Conservation (phyloP, 257 asterid genomes). For the Solanum appendiculatum region DNA sequence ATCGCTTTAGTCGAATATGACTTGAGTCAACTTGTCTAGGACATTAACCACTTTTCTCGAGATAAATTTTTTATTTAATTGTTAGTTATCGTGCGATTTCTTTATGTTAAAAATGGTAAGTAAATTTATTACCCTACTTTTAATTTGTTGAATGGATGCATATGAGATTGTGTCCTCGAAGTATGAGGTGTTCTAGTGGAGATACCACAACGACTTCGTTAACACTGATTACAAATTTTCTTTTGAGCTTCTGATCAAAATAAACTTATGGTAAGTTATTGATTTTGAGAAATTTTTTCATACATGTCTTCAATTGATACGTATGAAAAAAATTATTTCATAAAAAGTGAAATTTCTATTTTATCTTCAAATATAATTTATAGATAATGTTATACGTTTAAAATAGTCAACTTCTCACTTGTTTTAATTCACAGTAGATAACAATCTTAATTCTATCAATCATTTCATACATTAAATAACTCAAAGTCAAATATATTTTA, state of each 20-base stretch:
- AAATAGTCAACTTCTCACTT: neutral
- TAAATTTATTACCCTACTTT: neutral
- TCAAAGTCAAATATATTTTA: neutral
- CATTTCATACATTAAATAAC: neutral
- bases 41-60: neutral
- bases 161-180: slow-evolving; percentile 1
- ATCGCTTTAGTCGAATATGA: neutral
- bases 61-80: neutral
- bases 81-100: neutral
- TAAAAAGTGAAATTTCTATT: neutral
- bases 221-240: neutral
- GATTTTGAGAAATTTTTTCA: rapidly evolving
- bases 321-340: neutral
- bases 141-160: neutral
- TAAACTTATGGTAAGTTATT: neutral
- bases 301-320: neutral
- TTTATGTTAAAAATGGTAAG: neutral
- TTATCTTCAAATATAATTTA: too few relatives aligned
- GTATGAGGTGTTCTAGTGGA: neutral
- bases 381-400: neutral
- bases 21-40: neutral
- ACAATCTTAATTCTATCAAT: neutral
- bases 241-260: neutral
- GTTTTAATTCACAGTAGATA: neutral
- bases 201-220: neutral